Base-by-base conservation (phyloP, 257 asterid species). In the Paraleonurus japonicus region DNA sequence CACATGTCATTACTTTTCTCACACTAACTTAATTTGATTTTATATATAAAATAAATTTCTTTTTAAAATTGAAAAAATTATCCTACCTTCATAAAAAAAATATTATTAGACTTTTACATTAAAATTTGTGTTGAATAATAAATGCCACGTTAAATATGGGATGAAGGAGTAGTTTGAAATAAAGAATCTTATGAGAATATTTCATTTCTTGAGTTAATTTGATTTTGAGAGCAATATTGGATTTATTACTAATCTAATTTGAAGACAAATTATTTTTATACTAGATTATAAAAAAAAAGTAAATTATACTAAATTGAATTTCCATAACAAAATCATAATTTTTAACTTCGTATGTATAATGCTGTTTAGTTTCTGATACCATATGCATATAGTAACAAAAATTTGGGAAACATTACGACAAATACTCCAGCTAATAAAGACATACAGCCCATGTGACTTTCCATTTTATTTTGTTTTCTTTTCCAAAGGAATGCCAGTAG, bases 361-460 rank as follows among this genome's bases (percentile, higher is more conserved):
- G 53, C 53, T 45, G 53, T 45, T 45, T 45, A 12, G 15, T 41
- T 41, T 11, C 60, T 17, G 55, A 69, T 69, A 26, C 47, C 20
- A 1, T 19, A 60, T 30, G 6, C 1, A 59, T 60, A 8, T 19
- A 19, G 61, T 43, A 47, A 32, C 65, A 41, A 39, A 43, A 11
- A 3, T 4, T 23, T 60, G 26, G 9, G 41, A 48, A 60, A 41
- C 37, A 60, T 60, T 43, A 60, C 58, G 59, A 70, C 75, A 24
- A 70, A 67, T 39, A 7, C 47, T 28, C 68, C 58, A 55, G 28
- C 74, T 58, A 59, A 58, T 58, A 58, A 57, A 58, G 65, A 64
- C 45, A 58, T 24, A 58, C 32, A 16, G 23, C 75, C 45, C 69
- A 60, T 30, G 75, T 60, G 75, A 60, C 61, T 43, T 43, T 70